phyloP scores from a whole-genome alignment of 352 stramenopile species.

The Globisporangium spiculum region DNA sequence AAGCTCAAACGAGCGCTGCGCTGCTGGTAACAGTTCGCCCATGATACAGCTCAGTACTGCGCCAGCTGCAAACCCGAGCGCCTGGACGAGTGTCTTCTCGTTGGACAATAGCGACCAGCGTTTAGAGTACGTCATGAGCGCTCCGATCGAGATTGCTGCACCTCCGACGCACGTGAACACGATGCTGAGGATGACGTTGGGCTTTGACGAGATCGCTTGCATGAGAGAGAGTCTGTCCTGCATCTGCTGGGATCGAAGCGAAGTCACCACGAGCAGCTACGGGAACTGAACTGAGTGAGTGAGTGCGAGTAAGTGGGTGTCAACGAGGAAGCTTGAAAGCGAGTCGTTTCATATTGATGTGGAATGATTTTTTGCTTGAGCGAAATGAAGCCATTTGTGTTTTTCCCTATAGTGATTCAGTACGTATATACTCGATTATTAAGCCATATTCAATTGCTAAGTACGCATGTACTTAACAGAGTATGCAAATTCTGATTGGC shows the following conservation, averaged over 20 bases:
- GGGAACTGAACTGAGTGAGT: no score
- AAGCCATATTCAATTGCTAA: not conserved
- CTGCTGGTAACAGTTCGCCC: not conserved
- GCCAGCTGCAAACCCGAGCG: not conserved
- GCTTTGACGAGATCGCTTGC: not conserved
- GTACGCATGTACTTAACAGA: not conserved
- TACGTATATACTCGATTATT: not conserved
- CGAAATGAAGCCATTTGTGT: constrained; percentile 1
- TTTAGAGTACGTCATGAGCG: not conserved
- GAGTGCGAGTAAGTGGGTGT: not conserved
- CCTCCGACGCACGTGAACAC: not conserved
- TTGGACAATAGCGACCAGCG: not conserved
- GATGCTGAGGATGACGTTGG: constrained; percentile 1
- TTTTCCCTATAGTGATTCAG: not conserved
- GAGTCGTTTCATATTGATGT: not conserved
- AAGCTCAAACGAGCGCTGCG: not conserved
- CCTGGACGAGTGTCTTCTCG: not conserved
- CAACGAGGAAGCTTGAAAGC: not conserved
- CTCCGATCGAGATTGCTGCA: not conserved
- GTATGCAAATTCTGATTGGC: not conserved
- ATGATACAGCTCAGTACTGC: not conserved
- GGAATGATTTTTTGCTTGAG: not conserved
- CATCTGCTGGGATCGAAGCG: not conserved
- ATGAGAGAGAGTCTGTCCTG: not conserved
- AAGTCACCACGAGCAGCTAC: not conserved